These are phyloP conservation scores for Colletotrichum gloeosporioides DNA, from an alignment of 2,329 filamentous ascomycete genomes.

Conservation along the genomic window DNA sequence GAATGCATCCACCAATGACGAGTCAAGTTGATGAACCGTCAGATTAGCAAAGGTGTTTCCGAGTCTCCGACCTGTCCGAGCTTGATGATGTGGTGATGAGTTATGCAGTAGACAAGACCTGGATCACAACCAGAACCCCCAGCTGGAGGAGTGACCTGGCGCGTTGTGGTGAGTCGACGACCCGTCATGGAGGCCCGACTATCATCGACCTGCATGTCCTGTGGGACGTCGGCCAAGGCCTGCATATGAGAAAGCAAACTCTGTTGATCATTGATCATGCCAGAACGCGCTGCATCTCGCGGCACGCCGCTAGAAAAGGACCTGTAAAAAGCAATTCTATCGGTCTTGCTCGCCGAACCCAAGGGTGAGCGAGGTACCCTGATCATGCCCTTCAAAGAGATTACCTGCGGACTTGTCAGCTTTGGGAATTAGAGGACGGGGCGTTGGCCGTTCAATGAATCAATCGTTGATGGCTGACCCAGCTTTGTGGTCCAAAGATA, in stretches of 20 bases:
- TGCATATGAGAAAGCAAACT: not conserved
- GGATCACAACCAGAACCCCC: not conserved
- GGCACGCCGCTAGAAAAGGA: not conserved
- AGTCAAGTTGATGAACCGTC: not conserved
- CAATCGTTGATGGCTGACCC: not conserved
- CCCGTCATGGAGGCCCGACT: not conserved
- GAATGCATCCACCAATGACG: not conserved
- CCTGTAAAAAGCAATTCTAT: not conserved
- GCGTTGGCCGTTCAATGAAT: not conserved
- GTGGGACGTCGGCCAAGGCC: slow-evolving; percentile 9
- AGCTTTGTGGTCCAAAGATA: not conserved
- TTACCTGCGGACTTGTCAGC: not conserved
- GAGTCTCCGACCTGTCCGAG: not conserved
- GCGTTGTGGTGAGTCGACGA: not conserved
- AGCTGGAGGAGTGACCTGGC: not conserved
- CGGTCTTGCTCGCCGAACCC: not conserved
- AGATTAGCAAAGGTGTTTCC: not conserved
- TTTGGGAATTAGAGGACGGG: not conserved
- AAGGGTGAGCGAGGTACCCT: not conserved
- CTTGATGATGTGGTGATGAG: not conserved
- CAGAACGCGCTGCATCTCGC: not conserved
- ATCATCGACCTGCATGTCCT: not conserved
- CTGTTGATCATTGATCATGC: not conserved
- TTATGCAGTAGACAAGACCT: not conserved
- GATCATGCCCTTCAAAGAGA: not conserved